Evolutionary conservation across 2,329 filamentous ascomycete genomes (phyloP), one percentile per base, ranked within the genome.

Genomic region (Endocalyx cinctus): DNA sequence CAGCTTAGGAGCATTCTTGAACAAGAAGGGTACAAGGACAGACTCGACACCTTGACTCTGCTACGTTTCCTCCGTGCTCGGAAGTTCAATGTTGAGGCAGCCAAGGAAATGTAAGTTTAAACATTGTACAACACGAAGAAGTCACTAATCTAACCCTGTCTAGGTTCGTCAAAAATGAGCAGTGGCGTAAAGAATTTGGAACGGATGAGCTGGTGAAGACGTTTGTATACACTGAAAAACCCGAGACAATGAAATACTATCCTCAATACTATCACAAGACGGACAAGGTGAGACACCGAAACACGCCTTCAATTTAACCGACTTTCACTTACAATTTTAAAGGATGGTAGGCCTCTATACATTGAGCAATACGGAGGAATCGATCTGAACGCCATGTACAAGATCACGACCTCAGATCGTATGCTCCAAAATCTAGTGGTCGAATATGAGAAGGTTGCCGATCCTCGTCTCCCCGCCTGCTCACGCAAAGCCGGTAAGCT

Each of bases 221-320:
- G n/a, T n/a, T n/a, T n/a, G n/a, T n/a, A n/a, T n/a, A n/a, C n/a
- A n/a, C n/a, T n/a, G n/a, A n/a, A n/a, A n/a, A n/a, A n/a, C n/a
- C n/a, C n/a, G n/a, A n/a, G n/a, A n/a, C n/a, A n/a, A n/a, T n/a
- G n/a, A n/a, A 90, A 65, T 96, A 85, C 73, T 98, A 98, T 68
- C 88, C 88, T 29, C 92, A 98, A 67, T 98, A 92, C 72, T 98
- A 98, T 71, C 92, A 98, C 77, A 96, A 96, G 72, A 90, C 81
- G 10, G 87, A 92, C 66, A 88, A 87, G 67, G 79, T 82, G 60
- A 19, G 36, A 29, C 22, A 31, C 27, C n/a, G n/a, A n/a, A n/a
- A n/a, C n/a, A n/a, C n/a, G n/a, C n/a, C n/a, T n/a, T n/a, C n/a
- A n/a, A n/a, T n/a, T n/a, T n/a, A n/a, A n/a, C n/a, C n/a, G n/a